Evolutionary conservation across 345 rosid species (phyloP).

Genomic region (Carallia pectinifolia): DNA sequence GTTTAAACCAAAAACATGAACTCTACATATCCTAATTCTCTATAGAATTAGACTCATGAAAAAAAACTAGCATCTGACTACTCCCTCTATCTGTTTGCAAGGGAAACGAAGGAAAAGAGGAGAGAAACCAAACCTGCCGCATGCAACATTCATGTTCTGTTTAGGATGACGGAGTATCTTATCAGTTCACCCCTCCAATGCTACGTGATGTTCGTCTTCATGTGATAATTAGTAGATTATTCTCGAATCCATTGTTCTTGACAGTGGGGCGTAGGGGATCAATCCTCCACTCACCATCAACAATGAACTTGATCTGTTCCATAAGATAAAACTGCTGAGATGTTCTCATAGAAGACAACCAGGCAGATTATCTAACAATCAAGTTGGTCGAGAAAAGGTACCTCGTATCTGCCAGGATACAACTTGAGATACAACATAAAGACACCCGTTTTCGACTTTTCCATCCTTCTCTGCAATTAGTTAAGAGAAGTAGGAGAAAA

Average conservation of each 20-base stretch:
- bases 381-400: slow-evolving; percentile 19
- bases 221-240: slow-evolving; percentile 68
- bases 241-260: slow-evolving; percentile 54
- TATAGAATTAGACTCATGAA: too few species aligned
- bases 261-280: slow-evolving; percentile 91
- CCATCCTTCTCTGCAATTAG: slow-evolving; percentile 70
- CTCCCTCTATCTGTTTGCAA: too few species aligned
- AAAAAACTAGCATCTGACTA: too few species aligned
- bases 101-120: too few species aligned
- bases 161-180: neutral
- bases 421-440: slow-evolving; percentile 66
- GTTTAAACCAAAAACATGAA: too few species aligned
- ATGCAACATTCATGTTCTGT: neutral
- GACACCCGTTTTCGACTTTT: slow-evolving; percentile 61
- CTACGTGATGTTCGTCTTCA: slow-evolving; percentile 20
- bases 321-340: slow-evolving; percentile 11
- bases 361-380: neutral
- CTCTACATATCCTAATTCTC: too few species aligned
- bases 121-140: neutral
- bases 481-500: too few species aligned
- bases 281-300: slow-evolving; percentile 90
- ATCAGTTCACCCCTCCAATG: neutral
- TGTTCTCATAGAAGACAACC: neutral
- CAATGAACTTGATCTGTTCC: slow-evolving; percentile 81
- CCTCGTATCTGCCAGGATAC: slow-evolving; percentile 94